Evolutionary conservation across 768 basidiomycete species (phyloP).

Genomic region (Boletus eberwhitei): DNA sequence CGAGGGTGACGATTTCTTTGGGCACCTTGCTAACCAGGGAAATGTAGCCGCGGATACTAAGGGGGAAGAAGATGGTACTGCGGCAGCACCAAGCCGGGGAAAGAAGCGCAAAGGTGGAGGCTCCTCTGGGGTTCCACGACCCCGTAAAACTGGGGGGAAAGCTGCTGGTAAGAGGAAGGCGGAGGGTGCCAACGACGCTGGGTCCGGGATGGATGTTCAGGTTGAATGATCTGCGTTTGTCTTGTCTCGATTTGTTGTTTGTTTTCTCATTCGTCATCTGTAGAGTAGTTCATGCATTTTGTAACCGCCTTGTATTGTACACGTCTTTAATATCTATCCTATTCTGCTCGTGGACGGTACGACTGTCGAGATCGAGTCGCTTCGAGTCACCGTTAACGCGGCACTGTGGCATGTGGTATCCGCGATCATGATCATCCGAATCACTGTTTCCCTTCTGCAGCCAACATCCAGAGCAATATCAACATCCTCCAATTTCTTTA

Average conservation of each 20-base stretch:
- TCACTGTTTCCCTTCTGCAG: not conserved
- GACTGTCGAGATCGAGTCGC: too few species aligned
- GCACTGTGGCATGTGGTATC: not conserved
- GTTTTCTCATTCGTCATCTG: constrained; percentile 17
- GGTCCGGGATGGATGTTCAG: constrained; percentile 24
- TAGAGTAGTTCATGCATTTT: constrained; percentile 31
- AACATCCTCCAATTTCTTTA: not conserved
- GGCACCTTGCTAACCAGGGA: constrained; percentile 42
- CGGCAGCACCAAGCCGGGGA: constrained; percentile 24
- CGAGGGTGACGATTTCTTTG: constrained; percentile 85
- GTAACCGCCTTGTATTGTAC: constrained; percentile 30
- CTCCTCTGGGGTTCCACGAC: constrained; percentile 13
- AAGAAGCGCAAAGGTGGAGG: constrained; percentile 34
- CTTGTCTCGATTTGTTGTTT: constrained; percentile 6
- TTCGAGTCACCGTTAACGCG: not conserved
- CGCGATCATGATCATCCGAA: constrained; percentile 1
- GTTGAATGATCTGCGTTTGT: constrained; percentile 22
- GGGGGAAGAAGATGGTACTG: constrained; percentile 30
- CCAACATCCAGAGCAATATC: not conserved
- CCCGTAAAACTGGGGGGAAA: constrained; percentile 34
- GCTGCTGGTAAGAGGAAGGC: constrained; percentile 30
- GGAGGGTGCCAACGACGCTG: constrained; percentile 22
- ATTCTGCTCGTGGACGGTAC: not conserved
- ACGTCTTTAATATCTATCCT: constrained; percentile 27
- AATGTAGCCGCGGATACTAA: constrained; percentile 16